Base-by-base conservation (phyloP, 2,329 filamentous ascomycete genomes). In the Aspergillus pseudonomiae region DNA sequence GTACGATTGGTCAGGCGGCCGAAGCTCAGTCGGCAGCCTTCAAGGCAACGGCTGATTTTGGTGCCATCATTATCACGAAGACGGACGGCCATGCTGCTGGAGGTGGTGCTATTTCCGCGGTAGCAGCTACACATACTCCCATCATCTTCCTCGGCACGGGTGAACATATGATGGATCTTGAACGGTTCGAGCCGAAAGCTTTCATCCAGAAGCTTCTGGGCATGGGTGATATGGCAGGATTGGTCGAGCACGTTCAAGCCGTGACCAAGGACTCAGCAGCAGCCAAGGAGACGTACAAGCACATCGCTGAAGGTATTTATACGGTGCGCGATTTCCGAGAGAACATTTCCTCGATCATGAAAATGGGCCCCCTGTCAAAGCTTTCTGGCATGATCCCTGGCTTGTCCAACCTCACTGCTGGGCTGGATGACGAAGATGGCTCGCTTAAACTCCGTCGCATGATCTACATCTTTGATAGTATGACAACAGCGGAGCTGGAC, bases 321-420 rank as follows among this genome's bases (percentile, higher is more conserved):
- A 97, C 95, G 0, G 87, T 99, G 39, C 91, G 95, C 61, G 95
- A 99, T 77, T 85, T 99, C 69, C 89, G 95, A 24, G 95, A 99
- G 76, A 96, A 99, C 76, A 88, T 99, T 14, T 91, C 91, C 63
- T 98, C 98, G 74, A 97, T 99, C 74, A 97, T 98, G 93, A 99
- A 99, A 82, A 98, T 99, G 95, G 95, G 95, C 0, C 95, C 95
- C 0, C 82, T 99, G 1, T 96, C 92, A 21, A 98, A 99, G 78
- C 96, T 99, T 88, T 96, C 94, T 0, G 93, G 94, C 72, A 99
- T 99, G 95, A 98, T 99, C 67, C 95, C 95, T 0, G 95, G 95
- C 32, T 90, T 99, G 78, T 91, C 91, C 70, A 91, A 91, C 74
- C 90, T 98, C 85, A 98, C 97, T 88, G 90, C 92, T 59, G 93